Percentiles rank a stretch among this genome's conserved stretches.
Evolutionary conservation across 164 flowering plant genomes (phyloP).

Genomic region (Aristolochia fimbriata): DNA sequence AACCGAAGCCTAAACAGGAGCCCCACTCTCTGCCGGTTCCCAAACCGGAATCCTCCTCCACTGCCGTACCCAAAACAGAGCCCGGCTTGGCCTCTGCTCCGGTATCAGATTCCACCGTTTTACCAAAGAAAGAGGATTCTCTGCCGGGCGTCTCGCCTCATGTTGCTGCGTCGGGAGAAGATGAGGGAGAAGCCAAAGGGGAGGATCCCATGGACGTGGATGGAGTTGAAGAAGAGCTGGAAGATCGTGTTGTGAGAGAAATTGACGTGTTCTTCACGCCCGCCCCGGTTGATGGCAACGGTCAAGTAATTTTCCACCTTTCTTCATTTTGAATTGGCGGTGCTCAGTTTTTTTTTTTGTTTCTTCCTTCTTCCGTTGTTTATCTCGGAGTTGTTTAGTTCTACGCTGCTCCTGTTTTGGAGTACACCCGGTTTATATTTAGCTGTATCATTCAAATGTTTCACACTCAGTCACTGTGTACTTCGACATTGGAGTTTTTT

Average conservation of each 20-base stretch:
- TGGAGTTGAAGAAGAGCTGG: background rate
- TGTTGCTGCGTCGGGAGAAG: background rate
- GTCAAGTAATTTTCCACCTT: background rate
- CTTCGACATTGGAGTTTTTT: too few relatives aligned
- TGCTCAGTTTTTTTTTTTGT: background rate
- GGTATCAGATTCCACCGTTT: background rate
- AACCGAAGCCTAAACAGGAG: conserved; percentile 1
- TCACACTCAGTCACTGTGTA: background rate
- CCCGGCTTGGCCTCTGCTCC: too few relatives aligned
- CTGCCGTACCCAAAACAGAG: too few relatives aligned
- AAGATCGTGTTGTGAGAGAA: conserved; percentile 3
- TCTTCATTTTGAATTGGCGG: background rate
- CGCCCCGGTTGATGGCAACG: background rate
- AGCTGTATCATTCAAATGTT: background rate
- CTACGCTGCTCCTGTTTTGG: background rate
- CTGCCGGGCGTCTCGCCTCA: background rate
- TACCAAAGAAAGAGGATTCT: background rate
- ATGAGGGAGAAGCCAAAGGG: background rate
- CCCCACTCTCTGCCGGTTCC: background rate
- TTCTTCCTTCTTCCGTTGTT: background rate
- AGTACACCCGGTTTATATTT: background rate
- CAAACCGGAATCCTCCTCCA: background rate
- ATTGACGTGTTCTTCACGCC: conserved; percentile 1
- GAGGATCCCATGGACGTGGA: conserved; percentile 1
- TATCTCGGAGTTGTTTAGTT: background rate